Evolutionary conservation across 2,329 filamentous ascomycete genomes (phyloP).

Genomic region (Exophiala viscosa): DNA sequence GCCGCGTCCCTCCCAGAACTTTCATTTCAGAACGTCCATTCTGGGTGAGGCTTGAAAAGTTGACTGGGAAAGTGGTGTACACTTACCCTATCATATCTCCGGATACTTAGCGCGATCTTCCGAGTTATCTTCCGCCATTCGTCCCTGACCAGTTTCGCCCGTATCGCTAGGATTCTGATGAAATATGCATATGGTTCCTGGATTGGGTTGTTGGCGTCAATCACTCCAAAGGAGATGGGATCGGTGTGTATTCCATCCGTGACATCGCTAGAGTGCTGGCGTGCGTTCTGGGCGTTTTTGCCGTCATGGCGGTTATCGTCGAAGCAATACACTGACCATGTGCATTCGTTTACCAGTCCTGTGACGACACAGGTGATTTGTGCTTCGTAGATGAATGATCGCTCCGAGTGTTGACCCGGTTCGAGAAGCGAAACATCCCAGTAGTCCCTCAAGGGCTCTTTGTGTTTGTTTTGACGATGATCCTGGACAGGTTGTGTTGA

Average conservation of each 20-base stretch:
- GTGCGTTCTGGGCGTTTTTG: neutral
- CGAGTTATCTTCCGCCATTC: neutral
- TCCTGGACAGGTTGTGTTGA: neutral
- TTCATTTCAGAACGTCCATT: no score
- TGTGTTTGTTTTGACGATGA: neutral
- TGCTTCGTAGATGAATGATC: neutral
- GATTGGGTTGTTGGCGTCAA: neutral
- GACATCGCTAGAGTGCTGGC: neutral
- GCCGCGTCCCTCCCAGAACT: no score
- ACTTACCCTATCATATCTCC: neutral
- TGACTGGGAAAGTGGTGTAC: neutral
- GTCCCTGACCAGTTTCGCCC: neutral
- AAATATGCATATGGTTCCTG: neutral
- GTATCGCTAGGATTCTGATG: neutral
- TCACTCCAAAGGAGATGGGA: neutral
- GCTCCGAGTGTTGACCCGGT: neutral
- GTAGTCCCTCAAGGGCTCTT: neutral
- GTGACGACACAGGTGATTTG: conserved; percentile 3
- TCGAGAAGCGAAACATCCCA: conserved; percentile 1
- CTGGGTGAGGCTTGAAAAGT: neutral
- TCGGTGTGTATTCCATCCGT: neutral
- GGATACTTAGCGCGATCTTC: neutral
- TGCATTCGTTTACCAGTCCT: neutral
- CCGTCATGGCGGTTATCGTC: neutral
- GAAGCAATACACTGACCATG: conserved; percentile 1